Conservation (phyloP, 345 rosid species). For the Aegle marmelos region DNA sequence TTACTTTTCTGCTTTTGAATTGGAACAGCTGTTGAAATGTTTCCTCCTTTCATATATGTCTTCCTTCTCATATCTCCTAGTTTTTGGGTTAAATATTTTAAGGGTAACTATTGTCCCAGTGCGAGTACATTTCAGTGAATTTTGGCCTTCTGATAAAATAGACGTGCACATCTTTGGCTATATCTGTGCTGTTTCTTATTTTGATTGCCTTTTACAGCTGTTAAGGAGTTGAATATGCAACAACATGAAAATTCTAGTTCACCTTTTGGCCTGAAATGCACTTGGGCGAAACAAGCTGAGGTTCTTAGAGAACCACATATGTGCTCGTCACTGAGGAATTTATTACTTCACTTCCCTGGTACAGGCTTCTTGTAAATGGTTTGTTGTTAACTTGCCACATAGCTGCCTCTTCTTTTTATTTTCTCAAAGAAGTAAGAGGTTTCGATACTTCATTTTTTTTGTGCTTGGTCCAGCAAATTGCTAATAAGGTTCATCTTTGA, state of each 20-base stretch:
- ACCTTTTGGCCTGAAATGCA: slow-evolving; percentile 28
- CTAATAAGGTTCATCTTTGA: background rate
- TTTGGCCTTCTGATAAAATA: background rate
- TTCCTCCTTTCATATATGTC: background rate
- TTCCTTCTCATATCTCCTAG: background rate
- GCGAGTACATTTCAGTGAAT: background rate
- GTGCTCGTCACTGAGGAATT: slow-evolving; percentile 46
- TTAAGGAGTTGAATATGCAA: slow-evolving; percentile 43
- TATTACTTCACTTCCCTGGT: slow-evolving; percentile 77
- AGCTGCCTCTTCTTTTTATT: background rate
- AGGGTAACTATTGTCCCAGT: background rate
- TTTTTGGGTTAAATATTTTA: background rate
- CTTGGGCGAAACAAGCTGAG: slow-evolving; percentile 61
- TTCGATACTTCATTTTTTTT: no score
- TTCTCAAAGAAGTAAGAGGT: background rate
- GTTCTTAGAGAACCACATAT: slow-evolving; percentile 45
- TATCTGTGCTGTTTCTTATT: slow-evolving; percentile 13
- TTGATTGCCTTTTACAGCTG: slow-evolving; percentile 38
- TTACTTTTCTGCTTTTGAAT: background rate
- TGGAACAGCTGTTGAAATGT: background rate
- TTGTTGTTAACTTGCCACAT: slow-evolving; percentile 1
- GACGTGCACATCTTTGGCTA: background rate
- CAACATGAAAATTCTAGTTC: slow-evolving; percentile 32
- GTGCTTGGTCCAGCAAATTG: background rate
- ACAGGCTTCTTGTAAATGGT: slow-evolving; percentile 18